A percentile compares a stretch with the other conserved stretches of the same genome.
Conservation (phyloP, 768 basidiomycete genomes). For the Kockovaella imperatae region DNA sequence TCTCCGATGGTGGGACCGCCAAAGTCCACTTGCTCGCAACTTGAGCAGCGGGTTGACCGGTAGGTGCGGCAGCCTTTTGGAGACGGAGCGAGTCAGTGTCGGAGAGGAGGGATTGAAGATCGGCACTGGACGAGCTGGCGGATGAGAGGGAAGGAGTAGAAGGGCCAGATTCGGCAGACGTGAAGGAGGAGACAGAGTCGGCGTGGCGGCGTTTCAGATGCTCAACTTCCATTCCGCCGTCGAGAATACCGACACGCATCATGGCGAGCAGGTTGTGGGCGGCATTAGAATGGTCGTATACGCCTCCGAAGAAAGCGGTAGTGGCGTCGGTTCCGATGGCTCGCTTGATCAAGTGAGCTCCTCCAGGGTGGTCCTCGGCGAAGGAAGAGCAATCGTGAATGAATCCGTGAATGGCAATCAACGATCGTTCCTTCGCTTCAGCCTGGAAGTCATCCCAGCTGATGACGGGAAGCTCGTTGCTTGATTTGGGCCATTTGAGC, state of each 20-base stretch:
- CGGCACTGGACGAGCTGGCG: constrained; percentile 18
- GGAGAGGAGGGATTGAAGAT: constrained; percentile 16
- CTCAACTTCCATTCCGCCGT: constrained; percentile 59
- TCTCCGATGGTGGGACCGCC: constrained; percentile 62
- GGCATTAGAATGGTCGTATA: constrained; percentile 81
- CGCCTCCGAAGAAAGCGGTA: constrained; percentile 87
- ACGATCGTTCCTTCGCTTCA: constrained; percentile 67
- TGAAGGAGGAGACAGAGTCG: constrained; percentile 17
- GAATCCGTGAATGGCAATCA: constrained; percentile 82
- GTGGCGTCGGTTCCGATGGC: constrained; percentile 86
- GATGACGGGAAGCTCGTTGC: constrained; percentile 67
- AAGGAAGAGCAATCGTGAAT: constrained; percentile 83
- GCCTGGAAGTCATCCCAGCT: constrained; percentile 81
- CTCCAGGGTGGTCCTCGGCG: constrained; percentile 86
- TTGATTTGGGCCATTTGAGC: constrained; percentile 71
- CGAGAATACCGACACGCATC: constrained; percentile 65
- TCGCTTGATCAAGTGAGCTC: constrained; percentile 71
- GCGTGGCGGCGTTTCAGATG: constrained; percentile 32
- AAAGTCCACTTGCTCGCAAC: constrained; percentile 41
- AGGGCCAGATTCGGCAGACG: too few species aligned
- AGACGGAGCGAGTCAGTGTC: constrained; percentile 15
- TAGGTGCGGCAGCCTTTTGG: constrained; percentile 37
- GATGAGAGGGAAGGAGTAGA: constrained; percentile 21
- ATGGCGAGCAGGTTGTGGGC: constrained; percentile 75
- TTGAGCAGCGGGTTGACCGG: constrained; percentile 52